Evolutionary conservation across 106 monocot species (phyloP).

Genomic region (Platanthera zijinensis): DNA sequence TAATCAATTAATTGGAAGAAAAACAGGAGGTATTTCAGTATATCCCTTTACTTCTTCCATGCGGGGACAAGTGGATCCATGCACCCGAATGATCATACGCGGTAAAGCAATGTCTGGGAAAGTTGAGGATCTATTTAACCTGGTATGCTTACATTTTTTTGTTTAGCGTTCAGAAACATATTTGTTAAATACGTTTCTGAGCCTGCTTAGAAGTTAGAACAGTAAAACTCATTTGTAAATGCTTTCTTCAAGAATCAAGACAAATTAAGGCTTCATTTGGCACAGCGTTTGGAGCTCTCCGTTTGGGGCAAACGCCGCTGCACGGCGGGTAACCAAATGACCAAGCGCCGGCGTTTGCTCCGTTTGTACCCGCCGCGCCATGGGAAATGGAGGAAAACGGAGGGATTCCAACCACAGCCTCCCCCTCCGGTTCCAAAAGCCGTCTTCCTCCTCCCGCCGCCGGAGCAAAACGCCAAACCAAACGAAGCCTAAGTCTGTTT

Average conservation of each 20-base stretch:
- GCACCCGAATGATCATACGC: conserved; percentile 69
- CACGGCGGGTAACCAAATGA: no score
- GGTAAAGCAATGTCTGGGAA: conserved; percentile 87
- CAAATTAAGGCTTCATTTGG: no score
- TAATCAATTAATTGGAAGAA: conserved; percentile 96
- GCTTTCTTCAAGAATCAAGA: not conserved
- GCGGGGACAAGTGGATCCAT: conserved; percentile 75
- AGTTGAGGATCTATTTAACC: conserved; percentile 76
- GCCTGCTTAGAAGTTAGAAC: not conserved
- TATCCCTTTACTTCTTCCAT: conserved; percentile 92
- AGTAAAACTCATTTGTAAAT: not conserved
- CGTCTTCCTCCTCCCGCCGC: no score
- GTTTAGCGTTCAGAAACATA: not conserved
- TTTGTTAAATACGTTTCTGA: not conserved
- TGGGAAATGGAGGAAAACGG: no score
- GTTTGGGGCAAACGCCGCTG: no score
- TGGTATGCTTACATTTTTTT: conserved; percentile 39
- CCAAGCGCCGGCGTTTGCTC: no score
- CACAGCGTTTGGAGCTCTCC: no score
- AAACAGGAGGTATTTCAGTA: conserved; percentile 95
- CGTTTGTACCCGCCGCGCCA: no score
- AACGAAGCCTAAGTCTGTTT: no score
- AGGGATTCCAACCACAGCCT: no score
- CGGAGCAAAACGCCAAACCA: no score
- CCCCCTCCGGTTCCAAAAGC: no score